Evolutionary conservation across 2,329 filamentous ascomycete species (phyloP).

Genomic region (Blastomyces silverae): DNA sequence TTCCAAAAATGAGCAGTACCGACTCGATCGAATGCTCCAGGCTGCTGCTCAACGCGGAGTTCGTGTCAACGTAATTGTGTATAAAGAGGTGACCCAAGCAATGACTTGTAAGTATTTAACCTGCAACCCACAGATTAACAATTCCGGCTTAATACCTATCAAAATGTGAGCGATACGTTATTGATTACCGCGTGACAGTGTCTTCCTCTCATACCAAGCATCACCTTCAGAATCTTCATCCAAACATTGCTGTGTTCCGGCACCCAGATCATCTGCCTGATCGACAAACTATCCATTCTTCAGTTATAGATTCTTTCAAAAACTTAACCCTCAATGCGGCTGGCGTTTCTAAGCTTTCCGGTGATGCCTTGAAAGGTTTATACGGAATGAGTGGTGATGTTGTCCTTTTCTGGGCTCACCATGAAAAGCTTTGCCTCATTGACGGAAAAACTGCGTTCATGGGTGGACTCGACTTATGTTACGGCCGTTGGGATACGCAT

Average conservation of each 20-base stretch:
- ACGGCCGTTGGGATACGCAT: constrained; percentile 84
- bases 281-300: constrained; percentile 57
- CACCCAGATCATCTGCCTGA: constrained; percentile 84
- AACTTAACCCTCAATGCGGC: constrained; percentile 51
- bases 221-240: constrained; percentile 86
- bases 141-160: constrained; percentile 16
- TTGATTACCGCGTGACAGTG: constrained; percentile 37
- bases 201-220: constrained; percentile 82
- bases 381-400: constrained; percentile 77
- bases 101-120: constrained; percentile 60
- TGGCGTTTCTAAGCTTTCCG: constrained; percentile 57
- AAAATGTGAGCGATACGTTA: neutral
- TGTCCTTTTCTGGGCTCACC: constrained; percentile 96
- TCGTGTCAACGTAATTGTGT: constrained; percentile 88
- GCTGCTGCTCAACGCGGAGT: constrained; percentile 84
- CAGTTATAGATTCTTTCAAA: constrained; percentile 51
- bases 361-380: constrained; percentile 66
- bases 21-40: constrained; percentile 81
- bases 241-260: constrained; percentile 87
- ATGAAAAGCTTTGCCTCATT: constrained; percentile 95
- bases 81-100: constrained; percentile 81
- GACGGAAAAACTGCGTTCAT: constrained; percentile 90
- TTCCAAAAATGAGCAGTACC: constrained; percentile 73
- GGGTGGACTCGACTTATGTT: constrained; percentile 89
- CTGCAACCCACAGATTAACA: constrained; percentile 14